Base-by-base conservation (phyloP, 352 stramenopile genomes). In the Halophytophthora batemanensis region DNA sequence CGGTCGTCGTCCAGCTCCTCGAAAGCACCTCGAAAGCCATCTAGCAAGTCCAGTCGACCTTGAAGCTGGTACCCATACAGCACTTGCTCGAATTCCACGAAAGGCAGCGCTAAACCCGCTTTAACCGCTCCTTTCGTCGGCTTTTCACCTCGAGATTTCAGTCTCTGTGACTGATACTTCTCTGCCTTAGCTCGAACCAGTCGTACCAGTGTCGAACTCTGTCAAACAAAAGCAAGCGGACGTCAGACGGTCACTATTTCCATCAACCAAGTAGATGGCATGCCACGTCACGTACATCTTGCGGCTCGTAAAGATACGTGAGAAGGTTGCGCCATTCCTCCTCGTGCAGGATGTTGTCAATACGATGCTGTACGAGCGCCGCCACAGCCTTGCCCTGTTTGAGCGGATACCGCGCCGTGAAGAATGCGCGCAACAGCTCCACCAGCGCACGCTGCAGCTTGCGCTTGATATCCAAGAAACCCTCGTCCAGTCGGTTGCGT, bases 401-500 rank as follows among this genome's bases (percentile, higher is more conserved):
- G 17, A 82, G 34, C 6, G 85, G 83, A 45, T 80, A 60, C 17
- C 59, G 77, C 4, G 77, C 71, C n/a, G 80, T 69, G 35, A 94
- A 82, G 46, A 85, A 90, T 6, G 84, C 79, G 28, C 74, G 64
- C 37, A 93, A 37, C 11, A 95, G 46, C 28, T 93, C 85, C 6
- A 75, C 56, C 12, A 95, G 44, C n/a, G 79, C 83, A 3, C 84
- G 69, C 48, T 89, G 70, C 7, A 94, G 58, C 41, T 92, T 86
- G 14, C 63, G 59, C 55, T 95, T 90, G 50, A 93, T 77, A n/a
- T 59, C 52, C 14, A 87, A 41, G 42, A 92, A 95, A 11, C 78
- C 79, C 61, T 95, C 85, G 44, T 95, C 85, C 18, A 95, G 48
- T 29, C 86, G 77, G 55, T 94, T 94, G 21, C 69, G 66, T 25